Percentiles rank a stretch among this genome's conserved stretches.
Evolutionary conservation across 208 protist genomes (phyloP).

Genomic region (Porcisia deanei): DNA sequence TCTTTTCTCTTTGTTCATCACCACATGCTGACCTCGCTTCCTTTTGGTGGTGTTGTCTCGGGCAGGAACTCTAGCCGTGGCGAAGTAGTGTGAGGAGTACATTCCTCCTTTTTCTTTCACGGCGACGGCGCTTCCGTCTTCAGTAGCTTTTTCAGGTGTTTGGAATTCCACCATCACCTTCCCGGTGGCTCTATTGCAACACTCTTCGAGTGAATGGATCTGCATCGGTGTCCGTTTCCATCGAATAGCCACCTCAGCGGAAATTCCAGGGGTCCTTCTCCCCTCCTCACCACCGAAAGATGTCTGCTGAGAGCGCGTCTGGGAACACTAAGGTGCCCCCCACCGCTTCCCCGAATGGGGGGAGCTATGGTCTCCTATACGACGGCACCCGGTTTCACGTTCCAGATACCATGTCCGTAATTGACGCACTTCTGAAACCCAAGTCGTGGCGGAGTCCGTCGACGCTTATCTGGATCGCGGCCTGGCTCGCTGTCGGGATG

Average conservation of each 20-base stretch:
- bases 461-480: constrained; percentile 58
- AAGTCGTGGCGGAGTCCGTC: constrained; percentile 55
- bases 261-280: no score
- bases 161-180: not conserved
- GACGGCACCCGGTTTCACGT: constrained; percentile 60
- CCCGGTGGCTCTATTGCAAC: not conserved
- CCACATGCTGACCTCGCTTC: not conserved
- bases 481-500: constrained; percentile 29
- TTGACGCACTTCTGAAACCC: constrained; percentile 41
- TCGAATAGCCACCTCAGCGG: not conserved
- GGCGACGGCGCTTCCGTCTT: not conserved
- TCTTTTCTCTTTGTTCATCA: not conserved
- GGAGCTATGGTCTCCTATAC: constrained; percentile 42
- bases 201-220: no score
- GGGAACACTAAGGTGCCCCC: not conserved
- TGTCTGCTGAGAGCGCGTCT: constrained; percentile 1
- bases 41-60: not conserved
- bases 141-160: not conserved
- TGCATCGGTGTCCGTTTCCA: not conserved
- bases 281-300: not conserved
- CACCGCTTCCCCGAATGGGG: constrained; percentile 9
- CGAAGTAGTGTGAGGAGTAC: not conserved
- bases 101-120: not conserved
- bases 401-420: constrained; percentile 73
- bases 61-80: not conserved